phyloP scores from a whole-genome alignment of 768 basidiomycete species.

The Agrocybe pediades region DNA sequence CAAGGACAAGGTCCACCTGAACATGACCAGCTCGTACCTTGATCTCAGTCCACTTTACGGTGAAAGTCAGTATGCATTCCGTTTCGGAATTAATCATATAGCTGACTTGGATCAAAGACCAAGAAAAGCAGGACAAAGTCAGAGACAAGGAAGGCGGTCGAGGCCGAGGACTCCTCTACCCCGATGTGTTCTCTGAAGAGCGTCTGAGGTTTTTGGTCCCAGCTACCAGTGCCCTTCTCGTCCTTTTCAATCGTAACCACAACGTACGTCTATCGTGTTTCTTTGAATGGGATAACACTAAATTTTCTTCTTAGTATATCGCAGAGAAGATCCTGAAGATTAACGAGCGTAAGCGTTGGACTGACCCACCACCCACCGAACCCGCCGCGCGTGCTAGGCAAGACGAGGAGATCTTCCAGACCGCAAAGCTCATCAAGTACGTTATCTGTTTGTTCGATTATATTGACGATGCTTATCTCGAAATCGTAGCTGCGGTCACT shows the following conservation, averaged over 20 bases:
- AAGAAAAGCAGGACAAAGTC: conserved; percentile 38
- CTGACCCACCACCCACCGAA: conserved; percentile 39
- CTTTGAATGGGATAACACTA: too few species aligned
- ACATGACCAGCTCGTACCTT: conserved; percentile 56
- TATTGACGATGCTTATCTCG: neutral
- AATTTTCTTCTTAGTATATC: conserved; percentile 42
- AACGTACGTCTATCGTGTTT: conserved; percentile 36
- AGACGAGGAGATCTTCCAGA: conserved; percentile 63
- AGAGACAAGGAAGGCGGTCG: conserved; percentile 39
- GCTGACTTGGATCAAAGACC: conserved; percentile 26
- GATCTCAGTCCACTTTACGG: conserved; percentile 62
- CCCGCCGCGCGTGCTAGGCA: conserved; percentile 28
- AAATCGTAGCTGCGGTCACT: conserved; percentile 46
- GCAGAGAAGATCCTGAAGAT: conserved; percentile 53
- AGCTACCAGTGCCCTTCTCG: conserved; percentile 50
- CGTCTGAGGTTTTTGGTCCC: conserved; percentile 56
- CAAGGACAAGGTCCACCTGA: conserved; percentile 41
- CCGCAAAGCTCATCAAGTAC: conserved; percentile 53
- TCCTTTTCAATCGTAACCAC: conserved; percentile 61
- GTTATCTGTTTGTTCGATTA: conserved; percentile 13
- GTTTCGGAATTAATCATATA: neutral
- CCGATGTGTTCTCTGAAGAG: conserved; percentile 56
- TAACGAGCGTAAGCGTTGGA: conserved; percentile 54
- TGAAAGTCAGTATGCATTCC: conserved; percentile 32
- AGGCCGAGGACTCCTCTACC: conserved; percentile 52